These are phyloP conservation scores for Boletus subcaerulescens DNA, from an alignment of 768 basidiomycete genomes.

Conservation along the genomic window DNA sequence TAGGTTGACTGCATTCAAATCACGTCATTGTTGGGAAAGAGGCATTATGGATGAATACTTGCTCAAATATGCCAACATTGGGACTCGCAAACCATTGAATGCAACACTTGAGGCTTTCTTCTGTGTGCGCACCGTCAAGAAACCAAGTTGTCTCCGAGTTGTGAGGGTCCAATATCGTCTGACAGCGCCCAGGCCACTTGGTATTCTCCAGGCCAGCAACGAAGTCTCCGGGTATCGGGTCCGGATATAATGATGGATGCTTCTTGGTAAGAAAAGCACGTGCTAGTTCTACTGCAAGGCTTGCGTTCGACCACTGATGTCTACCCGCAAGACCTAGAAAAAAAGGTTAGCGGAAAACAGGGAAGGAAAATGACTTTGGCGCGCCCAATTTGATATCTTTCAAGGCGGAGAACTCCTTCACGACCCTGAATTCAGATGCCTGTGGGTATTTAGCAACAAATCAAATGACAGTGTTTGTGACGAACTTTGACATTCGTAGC, in stretches of 20 bases:
- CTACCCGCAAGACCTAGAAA: constrained; percentile 71
- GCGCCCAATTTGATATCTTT: constrained; percentile 60
- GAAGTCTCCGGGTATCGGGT: constrained; percentile 49
- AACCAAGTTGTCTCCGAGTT: constrained; percentile 68
- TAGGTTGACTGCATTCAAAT: not conserved
- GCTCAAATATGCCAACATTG: constrained; percentile 43
- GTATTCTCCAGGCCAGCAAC: constrained; percentile 62
- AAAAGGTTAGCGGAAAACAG: constrained; percentile 4
- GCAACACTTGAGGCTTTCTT: constrained; percentile 85
- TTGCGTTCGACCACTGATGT: constrained; percentile 89
- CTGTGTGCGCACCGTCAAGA: constrained; percentile 94
- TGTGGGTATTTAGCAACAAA: constrained; percentile 22
- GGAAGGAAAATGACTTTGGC: constrained; percentile 4
- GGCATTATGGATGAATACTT: constrained; percentile 10
- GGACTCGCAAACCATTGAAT: constrained; percentile 83
- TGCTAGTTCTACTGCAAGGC: constrained; percentile 74
- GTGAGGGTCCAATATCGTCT: constrained; percentile 66
- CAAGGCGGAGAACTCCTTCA: constrained; percentile 51
- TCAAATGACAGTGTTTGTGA: not conserved
- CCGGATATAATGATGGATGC: constrained; percentile 12
- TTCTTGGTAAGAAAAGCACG: constrained; percentile 54
- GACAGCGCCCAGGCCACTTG: constrained; percentile 95
- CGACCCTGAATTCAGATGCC: constrained; percentile 68
- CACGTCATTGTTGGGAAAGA: constrained; percentile 2
- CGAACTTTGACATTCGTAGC: constrained; percentile 66